Percentiles rank a stretch among this genome's conserved stretches.
Evolutionary conservation across 495 filamentous ascomycete species (phyloP).

Genomic region (Tuber aestivum): DNA sequence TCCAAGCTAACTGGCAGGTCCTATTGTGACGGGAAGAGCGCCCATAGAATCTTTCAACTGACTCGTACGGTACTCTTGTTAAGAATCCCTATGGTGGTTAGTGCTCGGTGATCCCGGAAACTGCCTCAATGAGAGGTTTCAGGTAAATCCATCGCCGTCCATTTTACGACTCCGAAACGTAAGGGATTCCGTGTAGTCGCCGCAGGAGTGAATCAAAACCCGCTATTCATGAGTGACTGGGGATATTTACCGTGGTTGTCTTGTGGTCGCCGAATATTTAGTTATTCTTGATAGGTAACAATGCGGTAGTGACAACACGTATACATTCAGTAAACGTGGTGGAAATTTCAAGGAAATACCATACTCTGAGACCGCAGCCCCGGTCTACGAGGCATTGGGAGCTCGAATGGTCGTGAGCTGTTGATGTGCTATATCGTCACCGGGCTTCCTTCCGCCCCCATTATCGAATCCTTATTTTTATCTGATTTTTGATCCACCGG

Average conservation of each 20-base stretch:
- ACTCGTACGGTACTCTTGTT: neutral
- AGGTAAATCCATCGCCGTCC: neutral
- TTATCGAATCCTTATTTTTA: neutral
- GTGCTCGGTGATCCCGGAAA: neutral
- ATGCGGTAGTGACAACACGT: neutral
- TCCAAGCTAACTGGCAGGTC: neutral
- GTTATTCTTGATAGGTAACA: neutral
- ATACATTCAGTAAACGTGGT: constrained; percentile 1
- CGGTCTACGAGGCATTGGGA: neutral
- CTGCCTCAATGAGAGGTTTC: neutral
- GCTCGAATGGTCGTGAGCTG: neutral
- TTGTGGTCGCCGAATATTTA: neutral
- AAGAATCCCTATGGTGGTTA: neutral
- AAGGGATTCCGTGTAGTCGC: neutral
- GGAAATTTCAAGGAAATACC: neutral
- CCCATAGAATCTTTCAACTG: neutral
- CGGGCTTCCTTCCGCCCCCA: neutral
- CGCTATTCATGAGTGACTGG: neutral
- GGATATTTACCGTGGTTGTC: neutral
- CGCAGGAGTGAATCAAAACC: neutral
- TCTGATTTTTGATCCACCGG: neutral
- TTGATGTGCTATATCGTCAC: neutral
- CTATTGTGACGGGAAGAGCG: neutral
- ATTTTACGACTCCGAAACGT: neutral
- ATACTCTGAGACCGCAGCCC: neutral